Evolutionary conservation across 352 stramenopile species (phyloP).

Genomic region (Globisporangium sylvaticum): DNA sequence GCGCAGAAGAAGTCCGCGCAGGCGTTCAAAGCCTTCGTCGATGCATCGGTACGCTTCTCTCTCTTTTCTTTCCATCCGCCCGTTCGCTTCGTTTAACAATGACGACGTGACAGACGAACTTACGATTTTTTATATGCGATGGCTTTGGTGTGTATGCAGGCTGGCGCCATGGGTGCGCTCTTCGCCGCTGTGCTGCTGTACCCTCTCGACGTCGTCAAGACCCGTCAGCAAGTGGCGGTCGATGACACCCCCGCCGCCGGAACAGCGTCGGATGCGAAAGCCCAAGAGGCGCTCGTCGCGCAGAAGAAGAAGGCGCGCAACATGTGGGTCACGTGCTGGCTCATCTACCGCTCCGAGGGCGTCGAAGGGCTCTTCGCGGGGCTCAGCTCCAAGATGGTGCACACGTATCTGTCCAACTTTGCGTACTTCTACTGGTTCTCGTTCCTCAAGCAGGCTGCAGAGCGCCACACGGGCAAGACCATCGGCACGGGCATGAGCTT

Average conservation of each 20-base stretch:
- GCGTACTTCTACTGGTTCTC: conserved; percentile 87
- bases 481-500: conserved; percentile 71
- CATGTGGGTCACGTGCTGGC: conserved; percentile 53
- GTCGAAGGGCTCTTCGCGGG: conserved; percentile 61
- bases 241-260: conserved; percentile 22
- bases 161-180: conserved; percentile 70
- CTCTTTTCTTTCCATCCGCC: not conserved
- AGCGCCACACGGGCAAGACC: conserved; percentile 37
- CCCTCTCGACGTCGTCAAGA: conserved; percentile 77
- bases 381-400: conserved; percentile 69
- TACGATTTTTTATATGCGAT: not conserved
- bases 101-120: not conserved
- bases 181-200: conserved; percentile 73
- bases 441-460: conserved; percentile 66
- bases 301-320: conserved; percentile 43
- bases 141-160: conserved; percentile 26
- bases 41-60: conserved; percentile 50
- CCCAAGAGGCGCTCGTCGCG: conserved; percentile 20
- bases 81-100: conserved; percentile 3
- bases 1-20: conserved; percentile 27
- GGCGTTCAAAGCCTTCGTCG: conserved; percentile 74
- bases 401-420: conserved; percentile 78
- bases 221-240: conserved; percentile 55
- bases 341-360: conserved; percentile 65
- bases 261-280: conserved; percentile 17